Evolutionary conservation across 208 protist species (phyloP).

Genomic region (Borovskyia barvae): DNA sequence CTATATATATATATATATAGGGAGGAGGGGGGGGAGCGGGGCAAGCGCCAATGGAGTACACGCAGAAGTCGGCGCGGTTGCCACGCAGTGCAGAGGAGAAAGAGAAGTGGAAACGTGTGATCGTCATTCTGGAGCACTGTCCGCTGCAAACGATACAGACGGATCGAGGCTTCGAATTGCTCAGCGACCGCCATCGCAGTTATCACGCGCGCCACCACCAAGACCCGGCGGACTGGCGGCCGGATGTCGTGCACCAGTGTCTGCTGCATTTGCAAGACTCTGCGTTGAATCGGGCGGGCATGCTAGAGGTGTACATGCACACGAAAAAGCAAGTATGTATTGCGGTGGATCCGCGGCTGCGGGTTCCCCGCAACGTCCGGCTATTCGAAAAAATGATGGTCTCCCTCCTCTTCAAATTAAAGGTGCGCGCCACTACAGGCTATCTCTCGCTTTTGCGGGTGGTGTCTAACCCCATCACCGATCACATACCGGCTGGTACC

Average conservation of each 20-base stretch:
- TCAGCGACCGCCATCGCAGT: conserved; percentile 96
- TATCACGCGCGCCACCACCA: conserved; percentile 94
- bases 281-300: conserved; percentile 97
- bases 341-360: conserved; percentile 95
- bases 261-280: conserved; percentile 98
- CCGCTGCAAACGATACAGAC: conserved; percentile 93
- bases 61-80: conserved; percentile 81
- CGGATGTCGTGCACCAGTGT: conserved; percentile 99
- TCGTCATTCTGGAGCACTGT: conserved; percentile 95
- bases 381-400: conserved; percentile 99
- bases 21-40: too few relatives aligned
- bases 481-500: conserved; percentile 95
- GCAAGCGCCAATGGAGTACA: conserved; percentile 86
- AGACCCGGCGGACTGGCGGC: conserved; percentile 94
- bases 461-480: conserved; percentile 98
- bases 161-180: conserved; percentile 93
- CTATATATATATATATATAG: too few relatives aligned
- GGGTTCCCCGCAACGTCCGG: conserved; percentile 98
- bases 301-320: conserved; percentile 96
- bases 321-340: conserved; percentile 95
- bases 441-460: conserved; percentile 96
- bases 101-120: conserved; percentile 87
- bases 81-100: conserved; percentile 86
- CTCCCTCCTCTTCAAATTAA: conserved; percentile 98
- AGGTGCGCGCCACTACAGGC: conserved; percentile 90